Percentiles rank a stretch among this genome's conserved stretches.
Conservation (phyloP, 345 rosid species). For the Arabis alpina region DNA sequence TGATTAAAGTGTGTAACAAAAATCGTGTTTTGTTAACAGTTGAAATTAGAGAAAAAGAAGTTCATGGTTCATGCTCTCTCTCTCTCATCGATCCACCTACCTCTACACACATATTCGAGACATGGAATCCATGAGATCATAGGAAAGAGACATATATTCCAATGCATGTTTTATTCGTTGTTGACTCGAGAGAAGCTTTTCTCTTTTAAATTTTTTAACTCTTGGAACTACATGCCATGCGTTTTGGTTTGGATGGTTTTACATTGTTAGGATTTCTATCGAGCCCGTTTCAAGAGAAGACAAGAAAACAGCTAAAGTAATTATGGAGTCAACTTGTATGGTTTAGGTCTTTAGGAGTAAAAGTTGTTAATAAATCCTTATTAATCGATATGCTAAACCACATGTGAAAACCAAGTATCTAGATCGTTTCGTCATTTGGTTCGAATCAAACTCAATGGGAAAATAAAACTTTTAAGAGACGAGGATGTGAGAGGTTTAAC, state of each 20-base stretch:
- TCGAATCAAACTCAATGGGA: too few relatives aligned
- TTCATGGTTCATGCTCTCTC: slow-evolving; percentile 30
- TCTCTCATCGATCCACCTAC: neutral
- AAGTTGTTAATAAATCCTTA: too few relatives aligned
- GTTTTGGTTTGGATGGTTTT: neutral
- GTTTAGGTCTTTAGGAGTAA: too few relatives aligned
- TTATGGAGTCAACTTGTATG: too few relatives aligned
- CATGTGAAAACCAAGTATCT: too few relatives aligned
- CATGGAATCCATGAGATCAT: slow-evolving; percentile 9
- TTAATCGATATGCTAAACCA: too few relatives aligned
- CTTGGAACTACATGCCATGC: neutral
- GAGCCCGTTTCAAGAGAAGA: neutral
- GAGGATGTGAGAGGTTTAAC: too few relatives aligned
- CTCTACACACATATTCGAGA: slow-evolving; percentile 17
- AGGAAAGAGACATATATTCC: slow-evolving; percentile 18
- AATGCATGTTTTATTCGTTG: neutral
- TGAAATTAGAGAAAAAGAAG: slow-evolving; percentile 6
- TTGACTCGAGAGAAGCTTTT: neutral
- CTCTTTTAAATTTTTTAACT: neutral
- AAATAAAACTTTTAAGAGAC: too few relatives aligned
- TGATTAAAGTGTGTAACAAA: slow-evolving; percentile 12
- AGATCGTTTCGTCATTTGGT: too few relatives aligned
- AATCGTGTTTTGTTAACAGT: slow-evolving; percentile 38
- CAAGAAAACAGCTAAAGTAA: too few relatives aligned
- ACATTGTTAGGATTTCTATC: neutral